phyloP scores from a whole-genome alignment of 805 yeast genomes.

The Yamadazyma laniorum region DNA sequence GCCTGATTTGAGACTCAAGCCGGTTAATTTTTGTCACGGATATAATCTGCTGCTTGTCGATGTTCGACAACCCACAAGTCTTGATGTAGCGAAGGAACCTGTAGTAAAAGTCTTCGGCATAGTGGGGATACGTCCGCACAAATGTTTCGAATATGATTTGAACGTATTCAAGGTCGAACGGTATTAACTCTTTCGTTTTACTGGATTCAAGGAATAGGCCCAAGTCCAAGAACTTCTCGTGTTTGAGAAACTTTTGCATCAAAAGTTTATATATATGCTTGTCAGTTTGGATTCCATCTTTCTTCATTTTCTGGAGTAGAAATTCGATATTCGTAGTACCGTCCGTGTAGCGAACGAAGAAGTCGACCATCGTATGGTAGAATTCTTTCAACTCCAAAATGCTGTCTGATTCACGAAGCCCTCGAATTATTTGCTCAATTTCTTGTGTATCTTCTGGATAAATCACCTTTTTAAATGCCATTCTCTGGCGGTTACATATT shows the following conservation, averaged over 20 bases:
- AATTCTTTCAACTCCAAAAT: slow-evolving; percentile 17
- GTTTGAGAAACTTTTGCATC: slow-evolving; percentile 22
- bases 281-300: slow-evolving; percentile 20
- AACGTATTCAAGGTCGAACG: slow-evolving; percentile 4
- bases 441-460: slow-evolving; percentile 22
- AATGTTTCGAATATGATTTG: slow-evolving; percentile 25
- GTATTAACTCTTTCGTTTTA: neutral
- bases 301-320: slow-evolving; percentile 24
- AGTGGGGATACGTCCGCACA: slow-evolving; percentile 32
- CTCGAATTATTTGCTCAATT: slow-evolving; percentile 15
- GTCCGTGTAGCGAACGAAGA: slow-evolving; percentile 28
- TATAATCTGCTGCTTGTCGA: slow-evolving; percentile 1
- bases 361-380: slow-evolving; percentile 27
- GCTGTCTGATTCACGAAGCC: neutral
- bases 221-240: slow-evolving; percentile 29
- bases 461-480: slow-evolving; percentile 24
- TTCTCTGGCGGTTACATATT: slow-evolving; percentile 27
- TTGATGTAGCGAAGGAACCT: slow-evolving; percentile 3
- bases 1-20: slow-evolving; percentile 6
- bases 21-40: slow-evolving; percentile 1
- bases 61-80: neutral
- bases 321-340: slow-evolving; percentile 24
- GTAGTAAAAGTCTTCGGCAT: slow-evolving; percentile 22
- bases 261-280: slow-evolving; percentile 23
- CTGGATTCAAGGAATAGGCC: slow-evolving; percentile 17